Base-by-base conservation (phyloP, 805 yeast genomes). In the Saturnispora besseyi region DNA sequence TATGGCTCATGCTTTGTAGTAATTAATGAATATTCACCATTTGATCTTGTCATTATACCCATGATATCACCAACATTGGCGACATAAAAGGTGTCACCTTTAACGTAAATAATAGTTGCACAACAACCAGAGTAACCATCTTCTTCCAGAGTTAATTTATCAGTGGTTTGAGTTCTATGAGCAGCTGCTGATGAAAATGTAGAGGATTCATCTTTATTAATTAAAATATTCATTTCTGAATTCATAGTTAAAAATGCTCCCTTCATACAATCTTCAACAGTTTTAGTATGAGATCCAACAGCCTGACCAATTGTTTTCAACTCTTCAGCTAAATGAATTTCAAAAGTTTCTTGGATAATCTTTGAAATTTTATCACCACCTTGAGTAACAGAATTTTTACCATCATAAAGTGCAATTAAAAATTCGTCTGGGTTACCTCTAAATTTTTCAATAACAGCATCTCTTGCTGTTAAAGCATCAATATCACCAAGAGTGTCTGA, bases 11-110 rank as follows among this genome's bases (percentile, higher is more conserved):
- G 97, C 50, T 82, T 79, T 22, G 76, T 79, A 1, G 96, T 84
- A 40, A 93, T 69, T 4, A 79, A 70, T n/a, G 73, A 69, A 62
- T 78, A 84, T 45, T 87, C 91, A 30, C 98, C 96, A 64, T 86
- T 88, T 38, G 79, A 77, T 52, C 84, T 77, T 7, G 95, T 81
- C 46, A 91, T 63, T 45, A 93, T 72, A 1, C 88, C 90, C 75
- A 83, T 84, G 2, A 87, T 81, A 60, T 93, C 97, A 59, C 99
- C 99, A 49, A 87, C 78, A 55, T 90, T 90, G 2, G 96, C 96
- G 24, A 89, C 75, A 63, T 82, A 88, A 22, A 89, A 63, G 49
- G 71, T 74, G 47, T 77, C 77, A 18, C 83, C 95, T 53, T 79
- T 79, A 57, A 91, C 75, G 63, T 87, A 93, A 12, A 88, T 72